Base-by-base conservation (phyloP, 2,329 filamentous ascomycete genomes). In the Cryphonectria radicalis region DNA sequence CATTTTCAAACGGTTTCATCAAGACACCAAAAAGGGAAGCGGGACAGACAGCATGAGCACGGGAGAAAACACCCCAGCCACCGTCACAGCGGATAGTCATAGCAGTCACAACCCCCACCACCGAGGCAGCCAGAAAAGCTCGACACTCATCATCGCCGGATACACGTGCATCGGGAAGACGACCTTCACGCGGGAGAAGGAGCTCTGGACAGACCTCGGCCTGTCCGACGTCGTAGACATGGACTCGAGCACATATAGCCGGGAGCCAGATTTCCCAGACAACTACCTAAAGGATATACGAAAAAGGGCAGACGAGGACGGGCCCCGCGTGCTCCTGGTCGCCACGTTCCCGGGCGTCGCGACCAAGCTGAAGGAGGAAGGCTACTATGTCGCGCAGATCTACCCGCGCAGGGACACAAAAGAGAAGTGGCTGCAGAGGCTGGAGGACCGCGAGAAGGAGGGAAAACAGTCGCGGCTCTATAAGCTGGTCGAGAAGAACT, bases 111-210 rank as follows among this genome's bases (percentile, higher is more conserved):
- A n/a, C 25, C 3, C 32, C 59, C 32, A 40, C 32, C 59, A n/a
- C 13, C 13, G 32, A n/a, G 25, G n/a, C n/a, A 43, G 62, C 4
- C 59, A 17, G 46, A 64, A 19, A 7, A 35, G 14, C 14, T 59
- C 55, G 28, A 64, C 62, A 5, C n/a, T 72, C 1, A 68, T 72
- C 35, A 62, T 72, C 25, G 55, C 71, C 25, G 71, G 71, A 6
- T 72, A 68, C 35, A 50, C 59, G 2, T 69, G 68, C 37, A 70
- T 72, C 42, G 71, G 71, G 13, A 72, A 72, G 59, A 68, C 68
- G 46, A 70, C 28, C 13, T 37, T 60, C 3, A 37, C 8, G 7
- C 46, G 19, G 14, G 22, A 11, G 13, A 35, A 19, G 11, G 35
- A n/a, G 13, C 25, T 19, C 2, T 25, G 8, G 11, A 17, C 17